Evolutionary conservation across 306 rosid genomes (phyloP), one percentile per base, ranked within the genome.

Genomic region (Vigna angularis): DNA sequence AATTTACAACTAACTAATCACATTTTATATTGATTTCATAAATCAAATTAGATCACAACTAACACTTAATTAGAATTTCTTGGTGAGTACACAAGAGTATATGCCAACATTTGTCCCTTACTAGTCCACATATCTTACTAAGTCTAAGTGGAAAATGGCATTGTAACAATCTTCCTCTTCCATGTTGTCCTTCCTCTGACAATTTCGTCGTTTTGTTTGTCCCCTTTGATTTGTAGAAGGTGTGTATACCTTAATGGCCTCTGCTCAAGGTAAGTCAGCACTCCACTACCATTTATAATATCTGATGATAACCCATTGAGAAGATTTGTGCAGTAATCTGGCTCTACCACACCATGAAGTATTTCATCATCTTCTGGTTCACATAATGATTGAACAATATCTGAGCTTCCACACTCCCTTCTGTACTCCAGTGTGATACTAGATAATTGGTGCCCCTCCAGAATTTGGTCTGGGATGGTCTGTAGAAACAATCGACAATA

Each of bases 351-450:
- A 18, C 86, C 90, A 70, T 80, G 30, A 9, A 84, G 81, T 50
- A 81, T 83, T 66, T 86, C 97, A n/a, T 88, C 92, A 26, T 88
- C 90, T 72, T 90, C 96, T 4, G 94, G 91, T 40, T 92, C 85
- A 76, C 98, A 92, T 32, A 92, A 87, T 71, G 97, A 90, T 59
- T 92, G 86, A 62, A 94, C 97, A 82, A 70, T 67, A 74, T 92
- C 97, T 56, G 92, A 88, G 53, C 91, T 91, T 26, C 93, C 92
- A 74, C 98, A 94, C 45, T 92, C 97, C 83, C 88, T 91, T 86
- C 97, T 86, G 53, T 90, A 92, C 74, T 92, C 97, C 59, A 94
- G 64, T 40, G 77, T 84, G 86, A 94, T 91, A 16, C 88, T 85
- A 28, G 86, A 86, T 70, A 94, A 85, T 82, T 90, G 97, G 79